phyloP scores from a whole-genome alignment of 805 yeast genomes.

The Brettanomyces naardenensis region DNA sequence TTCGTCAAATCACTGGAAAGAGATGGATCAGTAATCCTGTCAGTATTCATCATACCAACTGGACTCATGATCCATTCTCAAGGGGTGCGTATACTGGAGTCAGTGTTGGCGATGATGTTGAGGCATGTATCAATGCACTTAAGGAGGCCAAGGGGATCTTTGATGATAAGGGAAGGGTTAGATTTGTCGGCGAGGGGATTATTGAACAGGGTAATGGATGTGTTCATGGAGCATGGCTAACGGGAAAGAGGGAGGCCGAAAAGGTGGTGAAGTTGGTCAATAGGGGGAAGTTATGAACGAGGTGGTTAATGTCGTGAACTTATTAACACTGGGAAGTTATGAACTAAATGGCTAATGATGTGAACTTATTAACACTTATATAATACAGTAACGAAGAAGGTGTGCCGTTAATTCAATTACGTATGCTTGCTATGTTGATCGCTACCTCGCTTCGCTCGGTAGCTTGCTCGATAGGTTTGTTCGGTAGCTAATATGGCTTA shows the following conservation, averaged over 20 bases:
- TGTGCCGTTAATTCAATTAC: too few species aligned
- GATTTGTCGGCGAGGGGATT: conserved; percentile 55
- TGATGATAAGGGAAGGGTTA: conserved; percentile 29
- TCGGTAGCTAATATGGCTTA: conserved; percentile 26
- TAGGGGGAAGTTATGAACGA: conserved; percentile 16
- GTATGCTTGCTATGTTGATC: too few species aligned
- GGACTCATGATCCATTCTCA: conserved; percentile 46
- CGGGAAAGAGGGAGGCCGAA: conserved; percentile 42
- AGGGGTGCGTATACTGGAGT: conserved; percentile 37
- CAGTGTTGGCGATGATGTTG: conserved; percentile 21
- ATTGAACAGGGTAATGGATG: conserved; percentile 46
- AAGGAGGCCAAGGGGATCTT: conserved; percentile 33
- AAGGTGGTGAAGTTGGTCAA: conserved; percentile 16
- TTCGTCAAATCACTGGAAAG: conserved; percentile 24
- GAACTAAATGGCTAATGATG: too few species aligned
- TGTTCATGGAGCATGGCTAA: conserved; percentile 49
- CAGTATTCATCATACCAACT: conserved; percentile 27
- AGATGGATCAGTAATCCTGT: conserved; percentile 17
- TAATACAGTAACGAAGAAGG: too few species aligned
- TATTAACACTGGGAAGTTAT: too few species aligned
- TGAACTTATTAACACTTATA: too few species aligned
- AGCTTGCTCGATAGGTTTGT: too few species aligned
- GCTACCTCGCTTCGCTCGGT: too few species aligned
- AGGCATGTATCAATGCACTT: conserved; percentile 28
- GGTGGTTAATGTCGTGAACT: too few species aligned